Percentiles rank a stretch among this genome's conserved stretches.
phyloP scores from a whole-genome alignment of 2,329 filamentous ascomycete genomes.

The Sporothrix protearum region DNA sequence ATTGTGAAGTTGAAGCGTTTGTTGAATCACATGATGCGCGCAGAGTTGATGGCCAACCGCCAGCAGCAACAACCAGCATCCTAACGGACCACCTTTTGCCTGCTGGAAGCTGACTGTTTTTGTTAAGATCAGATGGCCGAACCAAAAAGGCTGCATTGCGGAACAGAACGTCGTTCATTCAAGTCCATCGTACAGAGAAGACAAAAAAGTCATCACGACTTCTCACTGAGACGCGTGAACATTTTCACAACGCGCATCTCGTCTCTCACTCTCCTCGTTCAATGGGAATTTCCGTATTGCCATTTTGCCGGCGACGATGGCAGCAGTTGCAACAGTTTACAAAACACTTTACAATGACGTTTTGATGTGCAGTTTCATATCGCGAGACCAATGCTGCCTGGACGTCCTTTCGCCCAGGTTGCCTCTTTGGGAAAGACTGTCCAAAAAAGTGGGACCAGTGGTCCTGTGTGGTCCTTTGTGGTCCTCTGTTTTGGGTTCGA shows the following conservation, averaged over 20 bases:
- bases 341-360: background rate
- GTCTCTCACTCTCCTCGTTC: background rate
- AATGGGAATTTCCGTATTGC: background rate
- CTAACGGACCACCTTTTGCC: background rate
- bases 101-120: background rate
- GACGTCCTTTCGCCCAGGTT: constrained; percentile 3
- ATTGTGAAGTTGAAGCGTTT: too few relatives aligned
- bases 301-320: background rate
- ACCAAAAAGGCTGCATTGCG: background rate
- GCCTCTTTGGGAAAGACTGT: background rate
- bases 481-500: background rate
- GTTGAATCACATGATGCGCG: too few relatives aligned
- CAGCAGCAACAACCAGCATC: background rate
- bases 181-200: too few relatives aligned
- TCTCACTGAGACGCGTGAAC: background rate
- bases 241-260: background rate
- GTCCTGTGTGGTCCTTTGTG: background rate
- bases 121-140: background rate
- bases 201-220: too few relatives aligned
- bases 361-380: background rate
- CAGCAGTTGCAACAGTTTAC: background rate
- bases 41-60: background rate
- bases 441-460: background rate
- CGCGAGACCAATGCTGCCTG: constrained; percentile 4
- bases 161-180: background rate